These are phyloP conservation scores for Paraglomus occultum DNA, from an alignment of 192 early-diverging fungal genomes.

Conservation along the genomic window DNA sequence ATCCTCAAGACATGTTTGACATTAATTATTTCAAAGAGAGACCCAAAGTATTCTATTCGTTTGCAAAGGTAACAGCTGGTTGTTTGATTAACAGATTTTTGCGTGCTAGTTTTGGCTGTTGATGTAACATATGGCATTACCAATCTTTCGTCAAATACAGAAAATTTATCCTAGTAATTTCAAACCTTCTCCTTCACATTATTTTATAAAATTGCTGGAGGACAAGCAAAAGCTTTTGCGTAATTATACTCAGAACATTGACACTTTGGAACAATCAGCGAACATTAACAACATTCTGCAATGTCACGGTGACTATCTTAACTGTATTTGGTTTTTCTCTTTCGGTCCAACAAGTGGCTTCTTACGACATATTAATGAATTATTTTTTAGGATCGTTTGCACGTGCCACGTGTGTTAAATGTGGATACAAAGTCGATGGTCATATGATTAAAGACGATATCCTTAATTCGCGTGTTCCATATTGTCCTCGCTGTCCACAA, in stretches of 20 bases:
- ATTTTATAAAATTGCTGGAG: constrained; percentile 88
- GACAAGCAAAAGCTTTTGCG: constrained; percentile 79
- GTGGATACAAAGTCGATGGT: constrained; percentile 73
- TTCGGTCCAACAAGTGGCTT: neutral
- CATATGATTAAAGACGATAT: constrained; percentile 79
- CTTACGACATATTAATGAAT: too few species aligned
- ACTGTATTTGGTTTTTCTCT: neutral
- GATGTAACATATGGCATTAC: constrained; percentile 15
- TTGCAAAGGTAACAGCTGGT: constrained; percentile 60
- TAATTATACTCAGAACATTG: constrained; percentile 99
- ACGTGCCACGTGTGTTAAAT: constrained; percentile 85
- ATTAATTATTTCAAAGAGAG: constrained; percentile 83
- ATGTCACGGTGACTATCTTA: constrained; percentile 72
- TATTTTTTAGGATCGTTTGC: constrained; percentile 81
- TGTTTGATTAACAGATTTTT: neutral
- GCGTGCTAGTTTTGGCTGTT: neutral
- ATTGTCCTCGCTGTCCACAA: constrained; percentile 68
- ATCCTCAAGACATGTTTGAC: constrained; percentile 96
- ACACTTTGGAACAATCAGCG: constrained; percentile 86
- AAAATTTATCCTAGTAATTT: constrained; percentile 91
- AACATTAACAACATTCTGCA: constrained; percentile 81
- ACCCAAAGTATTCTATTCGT: constrained; percentile 95
- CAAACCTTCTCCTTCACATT: constrained; percentile 80
- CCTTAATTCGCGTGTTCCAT: constrained; percentile 69
- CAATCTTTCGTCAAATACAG: constrained; percentile 16